A percentile compares a stretch with the other conserved stretches of the same genome.
phyloP scores from a whole-genome alignment of 345 rosid species.

The Chamaenerion angustifolium region DNA sequence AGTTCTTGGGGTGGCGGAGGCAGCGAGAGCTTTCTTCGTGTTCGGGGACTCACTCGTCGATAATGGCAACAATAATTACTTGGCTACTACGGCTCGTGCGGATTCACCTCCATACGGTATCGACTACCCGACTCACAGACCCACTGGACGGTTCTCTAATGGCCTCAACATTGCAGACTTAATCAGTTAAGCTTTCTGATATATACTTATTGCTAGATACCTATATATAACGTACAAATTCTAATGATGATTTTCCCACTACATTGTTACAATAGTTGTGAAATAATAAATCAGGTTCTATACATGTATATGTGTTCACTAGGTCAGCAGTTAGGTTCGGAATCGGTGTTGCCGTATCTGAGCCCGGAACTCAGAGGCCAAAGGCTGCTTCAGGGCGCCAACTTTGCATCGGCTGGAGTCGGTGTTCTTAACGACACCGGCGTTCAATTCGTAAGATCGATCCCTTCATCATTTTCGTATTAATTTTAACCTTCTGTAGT shows the following conservation, averaged over 20 bases:
- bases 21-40: constrained; percentile 48
- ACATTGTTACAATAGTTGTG: neutral
- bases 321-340: constrained; percentile 49
- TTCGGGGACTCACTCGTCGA: constrained; percentile 81
- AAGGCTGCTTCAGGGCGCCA: constrained; percentile 57
- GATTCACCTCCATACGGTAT: constrained; percentile 67
- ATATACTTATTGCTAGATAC: neutral
- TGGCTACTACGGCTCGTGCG: constrained; percentile 56
- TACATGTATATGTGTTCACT: neutral
- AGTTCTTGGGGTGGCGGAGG: constrained; percentile 25
- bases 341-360: constrained; percentile 54
- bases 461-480: neutral
- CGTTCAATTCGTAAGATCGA: constrained; percentile 36
- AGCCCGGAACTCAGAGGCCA: constrained; percentile 48
- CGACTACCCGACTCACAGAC: constrained; percentile 43
- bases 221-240: neutral
- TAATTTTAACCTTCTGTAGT: neutral
- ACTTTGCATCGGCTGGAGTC: constrained; percentile 85
- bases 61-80: constrained; percentile 62
- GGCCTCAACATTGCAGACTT: constrained; percentile 68
- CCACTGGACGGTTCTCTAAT: constrained; percentile 70
- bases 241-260: neutral
- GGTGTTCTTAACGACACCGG: constrained; percentile 68
- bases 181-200: constrained; percentile 22
- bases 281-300: neutral